These are phyloP conservation scores for Flaveria floridana DNA, from an alignment of 140 eudicot species.

Conservation along the genomic window DNA sequence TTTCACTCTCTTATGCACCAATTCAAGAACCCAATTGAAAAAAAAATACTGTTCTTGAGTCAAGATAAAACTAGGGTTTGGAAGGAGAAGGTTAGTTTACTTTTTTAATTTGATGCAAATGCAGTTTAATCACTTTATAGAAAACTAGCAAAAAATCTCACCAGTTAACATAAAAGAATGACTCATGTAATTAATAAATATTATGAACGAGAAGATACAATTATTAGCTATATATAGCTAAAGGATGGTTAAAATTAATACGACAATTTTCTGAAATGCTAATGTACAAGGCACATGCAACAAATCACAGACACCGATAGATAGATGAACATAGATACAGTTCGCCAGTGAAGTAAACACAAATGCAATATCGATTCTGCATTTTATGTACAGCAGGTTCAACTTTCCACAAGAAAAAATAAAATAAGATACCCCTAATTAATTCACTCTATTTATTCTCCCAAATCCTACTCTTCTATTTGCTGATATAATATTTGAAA, in stretches of 20 bases:
- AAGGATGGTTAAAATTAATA: not conserved
- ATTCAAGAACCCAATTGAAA: too few relatives aligned
- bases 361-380: constrained; percentile 34
- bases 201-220: too few relatives aligned
- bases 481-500: constrained; percentile 36
- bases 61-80: too few relatives aligned
- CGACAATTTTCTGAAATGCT: constrained; percentile 4
- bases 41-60: too few relatives aligned
- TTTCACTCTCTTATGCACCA: too few relatives aligned
- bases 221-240: too few relatives aligned
- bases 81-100: too few relatives aligned
- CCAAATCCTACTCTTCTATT: constrained; percentile 43
- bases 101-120: too few relatives aligned
- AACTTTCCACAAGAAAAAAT: constrained; percentile 27
- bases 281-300: constrained; percentile 12
- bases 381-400: constrained; percentile 50
- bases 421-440: constrained; percentile 27
- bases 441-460: constrained; percentile 40
- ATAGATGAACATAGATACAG: constrained; percentile 30
- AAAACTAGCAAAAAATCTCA: too few relatives aligned
- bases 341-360: constrained; percentile 26
- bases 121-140: too few relatives aligned
- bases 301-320: constrained; percentile 19
- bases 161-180: too few relatives aligned
- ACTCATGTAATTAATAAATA: too few relatives aligned